phyloP scores from a whole-genome alignment of 1,139 yeast genomes.

The Diutina siamensis region DNA sequence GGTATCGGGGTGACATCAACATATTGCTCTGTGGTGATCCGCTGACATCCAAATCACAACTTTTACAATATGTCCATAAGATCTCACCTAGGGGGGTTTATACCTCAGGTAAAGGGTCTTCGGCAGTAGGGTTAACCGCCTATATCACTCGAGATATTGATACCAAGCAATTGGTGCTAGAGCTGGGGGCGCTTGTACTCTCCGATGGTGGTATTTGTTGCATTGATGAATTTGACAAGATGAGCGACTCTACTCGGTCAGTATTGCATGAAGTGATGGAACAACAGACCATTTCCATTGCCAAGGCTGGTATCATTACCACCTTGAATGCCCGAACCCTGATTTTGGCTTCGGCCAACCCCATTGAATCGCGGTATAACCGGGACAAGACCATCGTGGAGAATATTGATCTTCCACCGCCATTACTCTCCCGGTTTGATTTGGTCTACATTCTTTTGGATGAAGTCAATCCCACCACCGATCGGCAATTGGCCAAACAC shows the following conservation, averaged over 20 bases:
- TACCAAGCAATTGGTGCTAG: constrained; percentile 84
- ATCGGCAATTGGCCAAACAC: constrained; percentile 80
- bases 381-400: constrained; percentile 89
- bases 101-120: constrained; percentile 97
- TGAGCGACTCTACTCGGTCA: constrained; percentile 90
- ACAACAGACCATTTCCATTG: constrained; percentile 95
- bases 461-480: constrained; percentile 78
- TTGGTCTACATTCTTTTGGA: constrained; percentile 85
- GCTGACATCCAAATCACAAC: constrained; percentile 91
- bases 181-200: constrained; percentile 90
- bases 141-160: constrained; percentile 91
- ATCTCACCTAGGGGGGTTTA: constrained; percentile 97
- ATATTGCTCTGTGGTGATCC: constrained; percentile 94
- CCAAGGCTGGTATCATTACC: constrained; percentile 96
- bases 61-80: constrained; percentile 87
- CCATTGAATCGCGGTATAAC: constrained; percentile 92
- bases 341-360: constrained; percentile 91
- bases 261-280: constrained; percentile 98
- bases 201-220: constrained; percentile 99
- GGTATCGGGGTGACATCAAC: constrained; percentile 93
- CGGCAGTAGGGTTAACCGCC: constrained; percentile 98
- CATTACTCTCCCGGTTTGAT: constrained; percentile 87
- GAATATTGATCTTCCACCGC: constrained; percentile 94
- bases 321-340: constrained; percentile 95
- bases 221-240: constrained; percentile 96